Evolutionary conservation across 345 rosid species (phyloP).

Genomic region (Acer saccharum): DNA sequence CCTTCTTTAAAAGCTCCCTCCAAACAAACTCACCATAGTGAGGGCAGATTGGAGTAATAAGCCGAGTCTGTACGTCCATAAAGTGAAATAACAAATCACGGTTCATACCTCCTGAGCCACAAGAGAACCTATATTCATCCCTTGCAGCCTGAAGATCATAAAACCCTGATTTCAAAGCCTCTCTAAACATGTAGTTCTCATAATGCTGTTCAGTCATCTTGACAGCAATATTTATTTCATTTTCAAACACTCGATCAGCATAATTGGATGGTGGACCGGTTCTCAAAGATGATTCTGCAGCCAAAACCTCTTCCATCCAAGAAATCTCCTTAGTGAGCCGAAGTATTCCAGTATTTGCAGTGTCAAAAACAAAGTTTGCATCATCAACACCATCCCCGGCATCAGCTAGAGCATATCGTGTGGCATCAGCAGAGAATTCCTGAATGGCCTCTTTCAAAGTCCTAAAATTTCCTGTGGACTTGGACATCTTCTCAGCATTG

Average conservation of each 20-base stretch:
- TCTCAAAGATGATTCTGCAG: constrained; percentile 72
- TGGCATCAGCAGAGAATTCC: constrained; percentile 91
- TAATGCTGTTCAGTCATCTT: constrained; percentile 69
- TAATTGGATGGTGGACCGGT: constrained; percentile 65
- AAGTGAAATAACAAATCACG: constrained; percentile 61
- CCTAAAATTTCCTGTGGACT: constrained; percentile 95
- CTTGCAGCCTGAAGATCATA: constrained; percentile 94
- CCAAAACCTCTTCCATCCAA: constrained; percentile 86
- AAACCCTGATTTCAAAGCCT: constrained; percentile 86
- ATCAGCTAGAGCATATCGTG: constrained; percentile 88
- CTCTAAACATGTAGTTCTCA: constrained; percentile 76
- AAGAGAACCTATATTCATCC: constrained; percentile 87
- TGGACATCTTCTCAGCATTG: constrained; percentile 94
- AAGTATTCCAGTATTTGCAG: constrained; percentile 88
- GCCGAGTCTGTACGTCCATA: constrained; percentile 92
- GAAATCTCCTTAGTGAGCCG: constrained; percentile 84
- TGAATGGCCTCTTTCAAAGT: constrained; percentile 78
- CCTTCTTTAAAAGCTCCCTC: constrained; percentile 80
- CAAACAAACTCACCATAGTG: constrained; percentile 90
- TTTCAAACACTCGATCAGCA: constrained; percentile 86
- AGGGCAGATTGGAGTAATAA: constrained; percentile 89
- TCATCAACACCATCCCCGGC: constrained; percentile 98
- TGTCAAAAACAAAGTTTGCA: constrained; percentile 93
- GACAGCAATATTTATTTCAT: constrained; percentile 86
- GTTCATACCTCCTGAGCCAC: constrained; percentile 80